Percentiles rank a stretch among this genome's conserved stretches.
Evolutionary conservation across 208 protist genomes (phyloP).

Genomic region (Trichomonas gallinae): DNA sequence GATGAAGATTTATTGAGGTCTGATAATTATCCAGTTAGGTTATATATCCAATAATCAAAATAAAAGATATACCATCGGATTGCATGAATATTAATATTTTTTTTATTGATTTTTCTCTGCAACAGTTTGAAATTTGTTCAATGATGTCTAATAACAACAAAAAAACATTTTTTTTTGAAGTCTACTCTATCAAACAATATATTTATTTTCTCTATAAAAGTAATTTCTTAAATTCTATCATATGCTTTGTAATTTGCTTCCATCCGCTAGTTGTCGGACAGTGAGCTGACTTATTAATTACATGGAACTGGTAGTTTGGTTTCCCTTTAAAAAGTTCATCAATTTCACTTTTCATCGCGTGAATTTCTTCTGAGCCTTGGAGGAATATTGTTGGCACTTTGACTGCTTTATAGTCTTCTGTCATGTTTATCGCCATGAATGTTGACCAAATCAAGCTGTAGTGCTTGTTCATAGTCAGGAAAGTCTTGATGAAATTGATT

Average conservation of each 20-base stretch:
- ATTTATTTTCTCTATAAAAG: too few species aligned
- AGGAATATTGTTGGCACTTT: background rate
- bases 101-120: too few species aligned
- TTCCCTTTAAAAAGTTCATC: background rate
- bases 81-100: too few species aligned
- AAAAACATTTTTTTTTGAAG: too few species aligned
- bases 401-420: background rate
- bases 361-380: background rate
- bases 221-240: background rate
- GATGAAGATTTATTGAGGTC: too few species aligned
- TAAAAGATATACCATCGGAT: too few species aligned
- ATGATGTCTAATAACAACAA: too few species aligned
- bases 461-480: background rate
- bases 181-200: too few species aligned
- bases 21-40: too few species aligned
- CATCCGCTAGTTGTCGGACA: background rate
- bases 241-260: background rate
- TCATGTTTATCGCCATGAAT: background rate
- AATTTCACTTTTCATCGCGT: background rate
- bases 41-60: too few species aligned
- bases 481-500: background rate
- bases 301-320: background rate
- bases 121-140: too few species aligned
- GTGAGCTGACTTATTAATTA: background rate
- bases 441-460: background rate